Base-by-base conservation (phyloP, 768 basidiomycete species). In the Saitozyma sp. region DNA sequence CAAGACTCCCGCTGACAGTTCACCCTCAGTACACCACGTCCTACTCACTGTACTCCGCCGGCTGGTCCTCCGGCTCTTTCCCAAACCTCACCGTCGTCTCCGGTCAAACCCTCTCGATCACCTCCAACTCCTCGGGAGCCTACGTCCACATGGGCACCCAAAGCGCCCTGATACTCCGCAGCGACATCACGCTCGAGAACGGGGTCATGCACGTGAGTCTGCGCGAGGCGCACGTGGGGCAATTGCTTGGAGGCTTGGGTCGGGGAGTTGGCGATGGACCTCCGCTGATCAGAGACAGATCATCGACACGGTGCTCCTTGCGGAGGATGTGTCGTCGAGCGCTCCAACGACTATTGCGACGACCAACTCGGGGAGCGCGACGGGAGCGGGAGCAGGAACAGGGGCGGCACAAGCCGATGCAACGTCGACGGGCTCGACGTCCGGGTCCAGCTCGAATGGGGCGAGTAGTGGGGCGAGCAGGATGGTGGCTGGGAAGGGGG, bases 141-240 rank as follows among this genome's bases (percentile, higher is more conserved):
- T 56, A 50, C 61, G 58, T 70, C 41, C 38, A 58, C 3, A 45
- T 71, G 19, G 65, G 68, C 0, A 63, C 56, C 17, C 50, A 59
- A 5, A 58, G 59, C 41, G 68, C 74, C 3, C 66, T 57, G 39
- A 68, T 76, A 39, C 38, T 76, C 8, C 43, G 68, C 41, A 64
- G 65, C 37, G 74, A 76, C 54, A 65, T 76, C 7, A 54, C 62
- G 19, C 53, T 76, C 14, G 58, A 69, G 56, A 76, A 76, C 45
- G 74, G 74, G 6, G 74, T 76, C 20, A 54, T 76, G 58, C 74
- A 76, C 58, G 74, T 76, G 54, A 70, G 74, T 71, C 29, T 2
- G 29, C 29, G 29, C 29, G 29, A 29, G 29, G 5, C 29, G 29
- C 5, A 2, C 29, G 29, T 29, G 2, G 29, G 29, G 29, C 29